Evolutionary conservation across 1,284 basidiomycete genomes (phyloP).

Genomic region (Trichosporon asahii): DNA sequence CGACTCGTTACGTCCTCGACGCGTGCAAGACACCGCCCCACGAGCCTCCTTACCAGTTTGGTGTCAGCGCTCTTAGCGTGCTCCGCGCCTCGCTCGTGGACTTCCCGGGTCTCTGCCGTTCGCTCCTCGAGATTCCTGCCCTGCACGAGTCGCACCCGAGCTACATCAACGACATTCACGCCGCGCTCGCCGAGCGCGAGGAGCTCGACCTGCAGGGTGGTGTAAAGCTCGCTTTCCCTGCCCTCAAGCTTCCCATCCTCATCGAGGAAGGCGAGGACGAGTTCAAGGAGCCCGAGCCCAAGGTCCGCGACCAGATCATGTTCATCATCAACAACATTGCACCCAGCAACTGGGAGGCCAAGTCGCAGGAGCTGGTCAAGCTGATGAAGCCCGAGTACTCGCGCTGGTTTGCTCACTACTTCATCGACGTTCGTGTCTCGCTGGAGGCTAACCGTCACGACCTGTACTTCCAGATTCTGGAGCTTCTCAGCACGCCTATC

Average conservation of each 20-base stretch:
- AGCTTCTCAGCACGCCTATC: constrained; percentile 66
- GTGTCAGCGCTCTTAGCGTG: constrained; percentile 80
- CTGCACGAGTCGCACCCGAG: constrained; percentile 84
- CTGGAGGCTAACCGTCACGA: constrained; percentile 97
- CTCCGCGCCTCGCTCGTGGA: constrained; percentile 86
- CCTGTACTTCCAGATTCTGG: constrained; percentile 89
- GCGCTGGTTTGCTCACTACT: constrained; percentile 95
- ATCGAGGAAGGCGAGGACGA: constrained; percentile 56
- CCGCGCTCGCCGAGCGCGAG: constrained; percentile 59
- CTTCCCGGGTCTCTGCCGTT: constrained; percentile 91
- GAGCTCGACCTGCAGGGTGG: constrained; percentile 55
- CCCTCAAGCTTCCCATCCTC: constrained; percentile 52
- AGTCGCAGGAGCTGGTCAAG: constrained; percentile 76
- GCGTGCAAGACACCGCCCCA: constrained; percentile 78
- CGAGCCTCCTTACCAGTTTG: constrained; percentile 93
- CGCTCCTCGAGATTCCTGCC: constrained; percentile 80
- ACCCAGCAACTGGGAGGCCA: constrained; percentile 84
- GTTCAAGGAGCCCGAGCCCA: constrained; percentile 72
- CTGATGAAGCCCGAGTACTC: constrained; percentile 77
- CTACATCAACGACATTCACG: constrained; percentile 69
- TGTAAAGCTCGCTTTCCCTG: constrained; percentile 49
- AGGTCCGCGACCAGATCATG: constrained; percentile 86
- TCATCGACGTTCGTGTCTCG: constrained; percentile 92
- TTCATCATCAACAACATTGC: constrained; percentile 99
- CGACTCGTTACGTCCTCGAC: constrained; percentile 94